A percentile compares a stretch with the other conserved stretches of the same genome.
Evolutionary conservation across 192 early-diverging fungal species (phyloP).

Genomic region (Umbelopsis sp.): DNA sequence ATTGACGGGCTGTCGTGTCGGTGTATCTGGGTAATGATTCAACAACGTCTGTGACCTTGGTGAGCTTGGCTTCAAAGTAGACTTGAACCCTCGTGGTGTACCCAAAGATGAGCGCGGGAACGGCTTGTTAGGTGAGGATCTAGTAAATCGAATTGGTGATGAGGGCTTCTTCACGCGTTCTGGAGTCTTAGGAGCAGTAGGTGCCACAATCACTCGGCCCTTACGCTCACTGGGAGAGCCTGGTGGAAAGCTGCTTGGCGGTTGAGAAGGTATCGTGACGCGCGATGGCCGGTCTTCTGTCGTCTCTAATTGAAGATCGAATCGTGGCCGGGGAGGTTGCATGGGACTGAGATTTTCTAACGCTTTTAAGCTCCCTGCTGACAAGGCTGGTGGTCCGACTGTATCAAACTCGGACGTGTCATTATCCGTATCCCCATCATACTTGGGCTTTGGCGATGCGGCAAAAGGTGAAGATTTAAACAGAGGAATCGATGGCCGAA

Average conservation of each 20-base stretch:
- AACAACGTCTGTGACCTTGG: neutral
- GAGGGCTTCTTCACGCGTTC: neutral
- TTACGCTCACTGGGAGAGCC: constrained; percentile 2
- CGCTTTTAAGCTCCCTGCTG: neutral
- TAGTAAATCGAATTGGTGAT: neutral
- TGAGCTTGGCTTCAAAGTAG: neutral
- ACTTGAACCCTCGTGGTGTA: neutral
- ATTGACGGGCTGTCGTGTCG: neutral
- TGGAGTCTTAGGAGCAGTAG: neutral
- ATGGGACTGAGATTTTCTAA: neutral
- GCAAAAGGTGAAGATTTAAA: neutral
- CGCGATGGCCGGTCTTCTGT: neutral
- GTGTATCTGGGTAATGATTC: neutral
- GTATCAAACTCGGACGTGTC: neutral
- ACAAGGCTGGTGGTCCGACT: neutral
- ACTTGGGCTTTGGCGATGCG: neutral
- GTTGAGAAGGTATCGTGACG: neutral
- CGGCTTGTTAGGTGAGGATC: neutral
- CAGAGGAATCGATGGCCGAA: neutral
- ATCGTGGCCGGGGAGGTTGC: neutral
- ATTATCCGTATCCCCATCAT: neutral
- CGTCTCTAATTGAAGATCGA: neutral
- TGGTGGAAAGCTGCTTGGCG: neutral
- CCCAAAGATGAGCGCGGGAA: neutral
- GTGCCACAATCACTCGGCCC: neutral